Evolutionary conservation across 108 stramenopile species (phyloP).

Genomic region (Mediolabrus comicus): DNA sequence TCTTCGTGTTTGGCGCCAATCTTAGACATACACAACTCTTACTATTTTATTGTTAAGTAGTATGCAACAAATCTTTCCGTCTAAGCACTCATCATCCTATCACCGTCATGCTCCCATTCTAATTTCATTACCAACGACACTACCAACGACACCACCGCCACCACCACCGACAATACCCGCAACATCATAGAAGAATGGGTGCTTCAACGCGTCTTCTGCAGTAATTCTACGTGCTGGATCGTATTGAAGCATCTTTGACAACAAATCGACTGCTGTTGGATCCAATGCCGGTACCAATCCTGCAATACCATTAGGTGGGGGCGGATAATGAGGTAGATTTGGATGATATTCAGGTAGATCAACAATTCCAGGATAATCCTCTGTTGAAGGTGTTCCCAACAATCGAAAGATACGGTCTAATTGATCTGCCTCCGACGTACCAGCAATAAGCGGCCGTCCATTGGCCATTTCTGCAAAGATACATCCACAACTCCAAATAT

Average conservation of each 20-base stretch:
- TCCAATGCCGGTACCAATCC: conserved; percentile 86
- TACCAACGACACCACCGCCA: background rate
- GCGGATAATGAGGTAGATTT: conserved; percentile 79
- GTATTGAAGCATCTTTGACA: conserved; percentile 88
- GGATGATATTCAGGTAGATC: conserved; percentile 92
- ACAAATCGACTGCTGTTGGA: conserved; percentile 79
- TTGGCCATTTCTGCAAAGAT: conserved; percentile 99
- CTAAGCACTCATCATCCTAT: background rate
- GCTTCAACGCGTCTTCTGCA: conserved; percentile 91
- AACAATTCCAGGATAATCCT: conserved; percentile 88
- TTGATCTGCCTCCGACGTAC: conserved; percentile 90
- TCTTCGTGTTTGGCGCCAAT: no score
- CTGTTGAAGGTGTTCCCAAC: conserved; percentile 78
- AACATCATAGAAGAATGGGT: conserved; percentile 92
- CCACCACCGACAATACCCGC: conserved; percentile 35
- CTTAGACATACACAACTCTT: no score
- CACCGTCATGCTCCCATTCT: background rate
- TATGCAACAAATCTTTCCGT: no score
- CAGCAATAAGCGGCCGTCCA: conserved; percentile 86
- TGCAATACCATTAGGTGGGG: conserved; percentile 78
- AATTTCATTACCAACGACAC: background rate
- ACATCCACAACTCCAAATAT: conserved; percentile 98
- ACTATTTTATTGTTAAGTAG: no score
- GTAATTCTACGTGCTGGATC: conserved; percentile 91
- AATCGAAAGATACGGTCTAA: conserved; percentile 91